Conservation (phyloP, 371 early-diverging fungal species). For the Syncephalastrum contaminatum region DNA sequence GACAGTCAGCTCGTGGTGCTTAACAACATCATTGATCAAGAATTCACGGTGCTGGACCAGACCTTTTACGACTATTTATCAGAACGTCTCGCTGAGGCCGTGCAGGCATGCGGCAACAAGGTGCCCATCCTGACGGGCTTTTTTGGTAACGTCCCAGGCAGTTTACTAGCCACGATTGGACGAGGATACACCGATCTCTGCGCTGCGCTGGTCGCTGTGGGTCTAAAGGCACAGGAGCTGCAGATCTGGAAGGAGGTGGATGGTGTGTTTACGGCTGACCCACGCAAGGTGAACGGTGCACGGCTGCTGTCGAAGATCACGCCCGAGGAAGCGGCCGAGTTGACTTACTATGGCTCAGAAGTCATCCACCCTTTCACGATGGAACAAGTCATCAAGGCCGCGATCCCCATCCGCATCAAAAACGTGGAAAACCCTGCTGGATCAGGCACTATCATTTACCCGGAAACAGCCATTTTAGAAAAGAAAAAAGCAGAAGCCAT, state of each 20-base stretch:
- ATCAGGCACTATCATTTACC: constrained; percentile 90
- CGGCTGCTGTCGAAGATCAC: constrained; percentile 86
- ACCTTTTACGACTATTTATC: constrained; percentile 90
- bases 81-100: constrained; percentile 56
- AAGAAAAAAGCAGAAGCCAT: constrained; percentile 7
- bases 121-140: constrained; percentile 94
- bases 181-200: constrained; percentile 98
- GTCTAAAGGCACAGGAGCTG: constrained; percentile 79
- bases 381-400: constrained; percentile 94
- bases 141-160: constrained; percentile 95
- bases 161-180: constrained; percentile 88
- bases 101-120: constrained; percentile 60
- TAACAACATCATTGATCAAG: constrained; percentile 77
- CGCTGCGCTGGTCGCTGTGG: constrained; percentile 95
- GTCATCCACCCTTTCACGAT: constrained; percentile 99
- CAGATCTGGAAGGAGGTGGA: constrained; percentile 99
- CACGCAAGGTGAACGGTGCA: constrained; percentile 92
- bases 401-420: constrained; percentile 96
- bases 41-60: constrained; percentile 78
- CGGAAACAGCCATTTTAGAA: constrained; percentile 24
- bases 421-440: constrained; percentile 93
- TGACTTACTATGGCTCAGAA: constrained; percentile 97
- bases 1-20: constrained; percentile 81
- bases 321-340: constrained; percentile 98
- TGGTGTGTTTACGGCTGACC: constrained; percentile 98